Conservation (phyloP, 2,329 filamentous ascomycete species). For the Curvularia lunata region DNA sequence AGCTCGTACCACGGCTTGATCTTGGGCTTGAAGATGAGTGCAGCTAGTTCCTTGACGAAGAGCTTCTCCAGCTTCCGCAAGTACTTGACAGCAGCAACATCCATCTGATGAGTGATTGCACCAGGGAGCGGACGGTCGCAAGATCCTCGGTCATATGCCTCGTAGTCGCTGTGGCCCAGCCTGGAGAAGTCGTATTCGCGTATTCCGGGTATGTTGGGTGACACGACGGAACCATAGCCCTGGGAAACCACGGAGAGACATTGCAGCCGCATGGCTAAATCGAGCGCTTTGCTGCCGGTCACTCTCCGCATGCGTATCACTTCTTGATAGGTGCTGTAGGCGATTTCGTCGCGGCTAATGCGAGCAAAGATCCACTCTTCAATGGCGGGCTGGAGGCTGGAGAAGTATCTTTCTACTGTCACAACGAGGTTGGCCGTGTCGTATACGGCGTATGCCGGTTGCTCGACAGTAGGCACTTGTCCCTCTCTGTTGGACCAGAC, state of each 20-base stretch:
- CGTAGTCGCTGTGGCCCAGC: constrained; percentile 42
- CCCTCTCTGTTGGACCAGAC: constrained; percentile 42
- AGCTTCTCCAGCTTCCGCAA: constrained; percentile 39
- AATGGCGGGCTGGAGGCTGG: constrained; percentile 34
- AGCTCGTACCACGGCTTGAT: constrained; percentile 50
- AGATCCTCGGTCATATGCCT: constrained; percentile 45
- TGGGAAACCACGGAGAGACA: constrained; percentile 47
- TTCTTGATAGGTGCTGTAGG: constrained; percentile 41
- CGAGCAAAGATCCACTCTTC: constrained; percentile 43
- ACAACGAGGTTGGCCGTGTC: constrained; percentile 39
- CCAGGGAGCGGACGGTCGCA: constrained; percentile 43
- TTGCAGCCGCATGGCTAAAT: constrained; percentile 42
- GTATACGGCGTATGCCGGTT: constrained; percentile 46
- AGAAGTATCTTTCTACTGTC: constrained; percentile 39
- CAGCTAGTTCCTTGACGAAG: constrained; percentile 38
- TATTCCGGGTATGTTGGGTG: constrained; percentile 41
- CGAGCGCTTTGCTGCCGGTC: constrained; percentile 33
- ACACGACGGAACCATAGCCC: constrained; percentile 46
- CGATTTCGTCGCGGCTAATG: constrained; percentile 38
- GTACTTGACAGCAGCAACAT: constrained; percentile 45
- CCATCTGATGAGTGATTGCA: constrained; percentile 47
- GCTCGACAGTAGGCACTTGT: constrained; percentile 32
- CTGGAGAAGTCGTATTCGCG: constrained; percentile 40
- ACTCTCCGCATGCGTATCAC: constrained; percentile 38
- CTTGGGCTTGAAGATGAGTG: constrained; percentile 40